phyloP scores from a whole-genome alignment of 768 basidiomycete genomes.

The Termitomyces sp. region DNA sequence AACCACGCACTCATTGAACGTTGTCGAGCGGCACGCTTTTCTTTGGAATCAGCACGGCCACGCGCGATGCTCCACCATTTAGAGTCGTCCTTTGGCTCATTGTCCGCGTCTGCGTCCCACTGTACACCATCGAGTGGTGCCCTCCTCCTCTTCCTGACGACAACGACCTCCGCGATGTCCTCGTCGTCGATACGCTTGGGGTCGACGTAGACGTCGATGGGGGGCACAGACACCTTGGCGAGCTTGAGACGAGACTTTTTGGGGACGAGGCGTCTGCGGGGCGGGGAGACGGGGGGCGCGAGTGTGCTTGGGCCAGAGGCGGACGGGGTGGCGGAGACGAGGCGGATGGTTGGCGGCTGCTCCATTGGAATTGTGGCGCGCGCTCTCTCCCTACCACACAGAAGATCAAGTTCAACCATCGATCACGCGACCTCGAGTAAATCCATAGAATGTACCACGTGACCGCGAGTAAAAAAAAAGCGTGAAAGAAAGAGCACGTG shows the following conservation, averaged over 20 bases:
- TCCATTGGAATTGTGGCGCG: background rate
- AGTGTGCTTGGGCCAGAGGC: constrained; percentile 29
- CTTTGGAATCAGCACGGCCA: constrained; percentile 70
- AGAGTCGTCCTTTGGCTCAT: constrained; percentile 32
- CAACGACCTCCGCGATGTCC: constrained; percentile 62
- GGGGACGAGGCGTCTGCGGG: constrained; percentile 52
- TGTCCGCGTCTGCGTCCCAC: constrained; percentile 31
- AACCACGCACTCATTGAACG: constrained; percentile 35
- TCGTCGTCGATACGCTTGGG: constrained; percentile 39
- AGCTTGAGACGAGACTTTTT: constrained; percentile 65
- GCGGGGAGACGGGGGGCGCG: constrained; percentile 21
- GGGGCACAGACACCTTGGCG: constrained; percentile 22
- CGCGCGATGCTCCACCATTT: constrained; percentile 85
- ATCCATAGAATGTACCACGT: background rate
- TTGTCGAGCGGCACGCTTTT: constrained; percentile 22
- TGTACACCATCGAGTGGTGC: constrained; percentile 52
- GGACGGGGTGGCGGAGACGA: constrained; percentile 65
- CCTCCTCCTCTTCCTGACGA: constrained; percentile 78
- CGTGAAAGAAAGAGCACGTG: too few relatives aligned
- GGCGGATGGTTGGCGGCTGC: constrained; percentile 56
- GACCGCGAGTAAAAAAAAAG: too few relatives aligned
- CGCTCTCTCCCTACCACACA: background rate
- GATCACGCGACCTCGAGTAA: background rate
- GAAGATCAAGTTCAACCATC: background rate
- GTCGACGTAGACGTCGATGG: constrained; percentile 67